These are phyloP conservation scores for Lactarius tabidus DNA, from an alignment of 768 basidiomycete genomes.

Conservation along the genomic window DNA sequence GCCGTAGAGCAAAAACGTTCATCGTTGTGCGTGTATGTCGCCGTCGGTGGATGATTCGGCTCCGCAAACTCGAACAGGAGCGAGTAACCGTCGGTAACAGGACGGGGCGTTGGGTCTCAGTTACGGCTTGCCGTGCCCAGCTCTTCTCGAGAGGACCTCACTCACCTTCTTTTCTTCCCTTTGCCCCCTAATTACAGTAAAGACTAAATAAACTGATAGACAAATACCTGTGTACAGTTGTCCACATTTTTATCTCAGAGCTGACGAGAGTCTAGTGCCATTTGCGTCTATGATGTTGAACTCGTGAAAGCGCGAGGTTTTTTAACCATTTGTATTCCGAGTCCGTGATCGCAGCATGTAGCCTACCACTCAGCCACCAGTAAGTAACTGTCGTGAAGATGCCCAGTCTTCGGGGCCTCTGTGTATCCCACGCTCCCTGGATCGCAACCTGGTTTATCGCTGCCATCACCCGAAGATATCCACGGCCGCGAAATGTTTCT, in stretches of 20 bases:
- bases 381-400: too few relatives aligned
- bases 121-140: not conserved
- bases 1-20: not conserved
- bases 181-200: too few relatives aligned
- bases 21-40: not conserved
- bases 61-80: not conserved
- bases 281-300: not conserved
- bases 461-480: not conserved
- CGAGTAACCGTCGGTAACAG: not conserved
- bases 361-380: too few relatives aligned
- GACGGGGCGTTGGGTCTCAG: not conserved
- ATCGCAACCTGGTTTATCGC: too few relatives aligned
- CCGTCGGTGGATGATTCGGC: not conserved
- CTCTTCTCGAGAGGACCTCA: not conserved
- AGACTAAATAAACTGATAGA: not conserved
- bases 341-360: too few relatives aligned
- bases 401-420: not conserved
- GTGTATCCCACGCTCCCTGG: too few relatives aligned
- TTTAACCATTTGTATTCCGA: too few relatives aligned
- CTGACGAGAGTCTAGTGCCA: not conserved
- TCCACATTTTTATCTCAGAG: not conserved
- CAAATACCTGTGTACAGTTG: not conserved
- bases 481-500: not conserved
- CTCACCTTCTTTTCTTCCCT: not conserved
- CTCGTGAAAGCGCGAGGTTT: too few relatives aligned